phyloP scores from a whole-genome alignment of 1,284 basidiomycete genomes.

The Ceratobasidium papillatum region DNA sequence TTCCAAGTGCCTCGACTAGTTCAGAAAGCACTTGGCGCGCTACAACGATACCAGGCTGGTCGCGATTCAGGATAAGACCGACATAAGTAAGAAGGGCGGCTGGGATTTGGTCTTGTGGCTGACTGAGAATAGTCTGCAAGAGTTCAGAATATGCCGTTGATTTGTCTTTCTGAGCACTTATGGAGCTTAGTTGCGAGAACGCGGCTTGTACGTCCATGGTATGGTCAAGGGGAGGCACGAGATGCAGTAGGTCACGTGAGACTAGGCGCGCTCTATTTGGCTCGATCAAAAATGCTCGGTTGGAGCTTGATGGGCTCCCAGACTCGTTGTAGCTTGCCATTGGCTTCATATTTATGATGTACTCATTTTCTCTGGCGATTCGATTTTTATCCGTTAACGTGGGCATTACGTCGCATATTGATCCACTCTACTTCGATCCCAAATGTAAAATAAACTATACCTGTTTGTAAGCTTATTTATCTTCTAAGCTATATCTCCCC shows the following conservation, averaged over 20 bases:
- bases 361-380: too few species aligned
- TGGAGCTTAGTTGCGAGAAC: conserved; percentile 63
- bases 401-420: too few species aligned
- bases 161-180: conserved; percentile 84
- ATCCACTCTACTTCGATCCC: too few species aligned
- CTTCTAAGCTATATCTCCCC: too few species aligned
- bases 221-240: conserved; percentile 35
- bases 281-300: background rate
- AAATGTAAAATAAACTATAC: too few species aligned
- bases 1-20: conserved; percentile 72
- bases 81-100: conserved; percentile 61
- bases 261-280: conserved; percentile 24
- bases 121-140: conserved; percentile 49
- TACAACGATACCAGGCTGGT: conserved; percentile 81
- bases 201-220: conserved; percentile 55
- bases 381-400: too few species aligned
- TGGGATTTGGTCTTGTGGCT: conserved; percentile 62
- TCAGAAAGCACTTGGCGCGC: conserved; percentile 85
- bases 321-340: too few species aligned
- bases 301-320: too few species aligned
- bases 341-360: too few species aligned
- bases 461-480: too few species aligned
- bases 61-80: conserved; percentile 75
- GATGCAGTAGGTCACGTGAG: conserved; percentile 13
- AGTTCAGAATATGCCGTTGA: conserved; percentile 68